phyloP scores from a whole-genome alignment of 148 eudicot species.

The Rhododendron molle region DNA sequence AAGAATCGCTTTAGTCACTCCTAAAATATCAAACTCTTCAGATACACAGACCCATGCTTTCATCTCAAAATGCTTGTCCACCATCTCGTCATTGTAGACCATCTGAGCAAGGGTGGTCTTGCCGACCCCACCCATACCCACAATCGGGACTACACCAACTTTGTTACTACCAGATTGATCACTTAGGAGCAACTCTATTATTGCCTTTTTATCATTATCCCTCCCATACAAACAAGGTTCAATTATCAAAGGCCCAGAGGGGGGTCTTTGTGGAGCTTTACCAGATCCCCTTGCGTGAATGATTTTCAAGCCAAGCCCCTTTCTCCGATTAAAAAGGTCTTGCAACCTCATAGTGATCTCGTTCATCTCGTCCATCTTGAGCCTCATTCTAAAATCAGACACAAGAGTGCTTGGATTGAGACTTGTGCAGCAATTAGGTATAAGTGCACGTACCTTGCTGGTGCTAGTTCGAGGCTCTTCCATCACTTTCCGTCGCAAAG shows the following conservation, averaged over 20 bases:
- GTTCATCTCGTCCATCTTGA: too few relatives aligned
- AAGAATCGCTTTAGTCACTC: conserved; percentile 20
- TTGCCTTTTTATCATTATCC: background rate
- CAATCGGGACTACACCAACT: conserved; percentile 8
- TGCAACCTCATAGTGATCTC: background rate
- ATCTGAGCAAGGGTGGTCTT: conserved; percentile 30
- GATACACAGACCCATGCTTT: conserved; percentile 29
- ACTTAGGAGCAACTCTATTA: background rate
- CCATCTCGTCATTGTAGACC: conserved; percentile 3
- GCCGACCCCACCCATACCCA: conserved; percentile 28
- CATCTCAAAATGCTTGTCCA: background rate
- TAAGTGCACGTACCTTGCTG: too few relatives aligned
- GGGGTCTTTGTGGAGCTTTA: too few relatives aligned
- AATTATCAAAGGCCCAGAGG: background rate
- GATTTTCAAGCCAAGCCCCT: too few relatives aligned
- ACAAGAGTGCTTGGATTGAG: too few relatives aligned
- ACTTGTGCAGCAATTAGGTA: too few relatives aligned
- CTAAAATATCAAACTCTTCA: background rate
- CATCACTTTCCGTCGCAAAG: too few relatives aligned
- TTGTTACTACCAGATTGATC: background rate
- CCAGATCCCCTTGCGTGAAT: background rate
- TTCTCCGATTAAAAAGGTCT: too few relatives aligned
- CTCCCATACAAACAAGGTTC: conserved; percentile 9
- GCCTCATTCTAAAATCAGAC: too few relatives aligned
- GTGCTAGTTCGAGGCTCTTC: too few relatives aligned